Conservation (phyloP, 768 basidiomycete species). For the Leccinellum rugosiceps region DNA sequence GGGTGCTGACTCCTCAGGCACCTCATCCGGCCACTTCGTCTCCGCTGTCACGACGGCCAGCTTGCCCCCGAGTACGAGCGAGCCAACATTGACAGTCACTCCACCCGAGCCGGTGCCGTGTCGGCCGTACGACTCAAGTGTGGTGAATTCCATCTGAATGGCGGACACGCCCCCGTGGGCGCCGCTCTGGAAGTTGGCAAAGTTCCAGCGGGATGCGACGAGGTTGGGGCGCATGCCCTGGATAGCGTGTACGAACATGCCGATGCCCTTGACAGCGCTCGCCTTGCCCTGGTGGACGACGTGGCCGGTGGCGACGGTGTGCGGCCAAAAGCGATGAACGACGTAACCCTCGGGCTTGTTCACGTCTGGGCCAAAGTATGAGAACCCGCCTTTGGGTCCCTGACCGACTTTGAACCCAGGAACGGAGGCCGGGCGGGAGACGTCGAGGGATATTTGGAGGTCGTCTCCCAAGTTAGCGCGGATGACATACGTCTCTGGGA, state of each 20-base stretch:
- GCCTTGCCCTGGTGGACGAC: constrained; percentile 67
- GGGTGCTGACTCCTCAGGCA: constrained; percentile 41
- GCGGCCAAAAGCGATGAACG: constrained; percentile 90
- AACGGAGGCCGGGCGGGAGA: constrained; percentile 62
- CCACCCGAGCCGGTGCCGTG: constrained; percentile 79
- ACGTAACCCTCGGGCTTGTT: constrained; percentile 80
- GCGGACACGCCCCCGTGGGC: constrained; percentile 75
- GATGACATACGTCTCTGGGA: constrained; percentile 77
- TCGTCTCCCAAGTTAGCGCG: constrained; percentile 75
- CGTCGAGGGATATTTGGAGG: constrained; percentile 74
- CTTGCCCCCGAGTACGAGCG: constrained; percentile 77
- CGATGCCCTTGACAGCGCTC: constrained; percentile 53
- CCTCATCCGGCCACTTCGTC: constrained; percentile 71
- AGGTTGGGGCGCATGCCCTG: constrained; percentile 98
- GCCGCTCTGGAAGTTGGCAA: constrained; percentile 82
- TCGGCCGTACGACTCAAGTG: constrained; percentile 73
- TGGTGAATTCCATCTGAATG: constrained; percentile 95
- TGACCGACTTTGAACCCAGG: constrained; percentile 92
- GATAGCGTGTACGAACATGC: constrained; percentile 93
- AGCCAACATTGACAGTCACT: constrained; percentile 83
- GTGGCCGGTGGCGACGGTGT: constrained; percentile 57
- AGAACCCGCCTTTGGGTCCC: constrained; percentile 83
- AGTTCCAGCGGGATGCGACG: constrained; percentile 94
- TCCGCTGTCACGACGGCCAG: constrained; percentile 75
- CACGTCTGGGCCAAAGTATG: constrained; percentile 75